Percentiles rank a stretch among this genome's conserved stretches.
These are phyloP conservation scores for Fusarium nodosum DNA, from an alignment of 2,329 filamentous ascomycete genomes.

Conservation along the genomic window DNA sequence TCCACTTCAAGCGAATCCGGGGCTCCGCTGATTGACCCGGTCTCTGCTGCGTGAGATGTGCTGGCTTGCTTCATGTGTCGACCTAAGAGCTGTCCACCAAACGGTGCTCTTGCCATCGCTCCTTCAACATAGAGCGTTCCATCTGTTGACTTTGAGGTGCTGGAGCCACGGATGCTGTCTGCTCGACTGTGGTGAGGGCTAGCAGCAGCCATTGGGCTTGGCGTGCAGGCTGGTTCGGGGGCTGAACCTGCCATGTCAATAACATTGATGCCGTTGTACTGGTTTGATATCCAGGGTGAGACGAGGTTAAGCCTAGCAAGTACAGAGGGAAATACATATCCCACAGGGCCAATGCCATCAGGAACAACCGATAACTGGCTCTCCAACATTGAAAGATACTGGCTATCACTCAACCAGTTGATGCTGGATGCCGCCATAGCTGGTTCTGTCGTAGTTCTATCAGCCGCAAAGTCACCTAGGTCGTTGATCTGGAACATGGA, in stretches of 20 bases:
- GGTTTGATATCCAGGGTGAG: slow-evolving; percentile 7
- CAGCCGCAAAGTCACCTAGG: slow-evolving; percentile 2
- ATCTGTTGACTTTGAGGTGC: slow-evolving; percentile 13
- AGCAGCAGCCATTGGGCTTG: background rate
- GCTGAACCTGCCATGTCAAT: background rate
- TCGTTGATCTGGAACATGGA: slow-evolving; percentile 17
- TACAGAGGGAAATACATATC: slow-evolving; percentile 16
- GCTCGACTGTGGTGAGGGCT: background rate
- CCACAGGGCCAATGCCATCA: slow-evolving; percentile 13
- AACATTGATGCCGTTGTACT: background rate
- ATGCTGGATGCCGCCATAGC: background rate
- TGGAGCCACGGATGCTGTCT: slow-evolving; percentile 12
- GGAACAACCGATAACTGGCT: slow-evolving; percentile 8
- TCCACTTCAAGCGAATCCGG: background rate
- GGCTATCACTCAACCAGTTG: slow-evolving; percentile 25
- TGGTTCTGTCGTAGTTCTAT: background rate
- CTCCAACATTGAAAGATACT: slow-evolving; percentile 21
- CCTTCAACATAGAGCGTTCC: slow-evolving; percentile 29
- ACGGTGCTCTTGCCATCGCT: slow-evolving; percentile 26
- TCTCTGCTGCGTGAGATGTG: background rate
- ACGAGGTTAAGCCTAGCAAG: background rate
- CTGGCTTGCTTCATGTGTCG: background rate
- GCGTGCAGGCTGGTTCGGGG: background rate
- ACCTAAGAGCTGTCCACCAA: slow-evolving; percentile 15
- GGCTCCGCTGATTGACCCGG: background rate